Percentiles rank a stretch among this genome's conserved stretches.
Evolutionary conservation across 768 basidiomycete species (phyloP).

Genomic region (Russula olivacea): DNA sequence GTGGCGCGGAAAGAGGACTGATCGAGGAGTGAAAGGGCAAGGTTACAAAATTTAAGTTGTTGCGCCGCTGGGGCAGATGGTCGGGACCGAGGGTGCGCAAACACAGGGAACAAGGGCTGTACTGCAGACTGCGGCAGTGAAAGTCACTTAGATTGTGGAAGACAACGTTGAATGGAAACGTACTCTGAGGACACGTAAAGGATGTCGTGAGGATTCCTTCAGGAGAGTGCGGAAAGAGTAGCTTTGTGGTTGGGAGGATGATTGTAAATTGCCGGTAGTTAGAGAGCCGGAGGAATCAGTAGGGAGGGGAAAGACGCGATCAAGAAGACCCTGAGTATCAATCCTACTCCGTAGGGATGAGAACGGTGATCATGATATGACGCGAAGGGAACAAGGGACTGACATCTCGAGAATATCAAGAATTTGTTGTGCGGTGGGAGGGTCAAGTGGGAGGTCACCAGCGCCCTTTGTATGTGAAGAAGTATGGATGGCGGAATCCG

Average conservation of each 20-base stretch:
- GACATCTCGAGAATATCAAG: constrained; percentile 57
- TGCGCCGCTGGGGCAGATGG: constrained; percentile 58
- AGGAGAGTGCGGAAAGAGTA: constrained; percentile 56
- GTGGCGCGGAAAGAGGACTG: constrained; percentile 53
- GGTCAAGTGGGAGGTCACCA: constrained; percentile 44
- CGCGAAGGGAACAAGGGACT: constrained; percentile 24
- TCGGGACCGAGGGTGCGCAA: constrained; percentile 58
- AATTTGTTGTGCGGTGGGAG: constrained; percentile 45
- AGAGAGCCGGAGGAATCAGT: constrained; percentile 39
- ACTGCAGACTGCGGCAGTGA: constrained; percentile 48
- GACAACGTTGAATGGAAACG: constrained; percentile 28
- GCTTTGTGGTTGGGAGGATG: constrained; percentile 27
- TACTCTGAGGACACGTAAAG: constrained; percentile 53
- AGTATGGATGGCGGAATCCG: constrained; percentile 23
- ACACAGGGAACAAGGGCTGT: constrained; percentile 60
- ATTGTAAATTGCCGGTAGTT: constrained; percentile 29
- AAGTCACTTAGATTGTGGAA: constrained; percentile 11
- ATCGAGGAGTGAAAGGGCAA: constrained; percentile 65
- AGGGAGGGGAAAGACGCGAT: constrained; percentile 65
- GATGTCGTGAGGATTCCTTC: constrained; percentile 45
- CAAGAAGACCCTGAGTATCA: constrained; percentile 71
- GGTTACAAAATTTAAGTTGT: constrained; percentile 68
- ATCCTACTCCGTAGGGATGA: constrained; percentile 38
- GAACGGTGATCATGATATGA: constrained; percentile 5
- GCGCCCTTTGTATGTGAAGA: constrained; percentile 33